Percentiles rank a stretch among this genome's conserved stretches.
Conservation (phyloP, 169 alveolate species). For the Amoebophrya sp. region DNA sequence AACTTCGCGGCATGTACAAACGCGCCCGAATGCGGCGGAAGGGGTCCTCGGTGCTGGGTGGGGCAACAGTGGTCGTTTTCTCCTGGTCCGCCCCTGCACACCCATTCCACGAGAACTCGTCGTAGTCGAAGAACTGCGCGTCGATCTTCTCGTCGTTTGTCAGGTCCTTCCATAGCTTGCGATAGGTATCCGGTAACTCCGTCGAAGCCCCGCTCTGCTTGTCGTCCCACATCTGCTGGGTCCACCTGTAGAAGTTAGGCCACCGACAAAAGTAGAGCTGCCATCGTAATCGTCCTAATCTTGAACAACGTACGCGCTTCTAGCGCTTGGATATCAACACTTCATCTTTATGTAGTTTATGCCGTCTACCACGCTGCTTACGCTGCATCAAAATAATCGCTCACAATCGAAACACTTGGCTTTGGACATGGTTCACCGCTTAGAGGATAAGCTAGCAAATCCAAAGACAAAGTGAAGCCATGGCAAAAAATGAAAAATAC, state of each 20-base stretch:
- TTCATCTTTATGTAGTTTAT: too few relatives aligned
- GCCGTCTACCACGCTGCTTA: too few relatives aligned
- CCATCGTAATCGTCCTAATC: too few relatives aligned
- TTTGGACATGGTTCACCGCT: too few relatives aligned
- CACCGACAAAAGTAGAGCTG: too few relatives aligned
- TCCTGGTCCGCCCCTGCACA: neutral
- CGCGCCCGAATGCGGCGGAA: neutral
- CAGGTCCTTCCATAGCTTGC: neutral
- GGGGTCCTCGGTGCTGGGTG: neutral
- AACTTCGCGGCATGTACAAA: neutral
- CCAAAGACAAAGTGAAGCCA: too few relatives aligned
- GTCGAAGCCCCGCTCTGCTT: neutral
- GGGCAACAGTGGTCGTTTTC: neutral
- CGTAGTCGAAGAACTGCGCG: neutral
- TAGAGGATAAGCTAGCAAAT: too few relatives aligned
- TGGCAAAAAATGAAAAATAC: too few relatives aligned
- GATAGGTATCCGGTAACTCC: neutral
- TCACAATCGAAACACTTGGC: too few relatives aligned
- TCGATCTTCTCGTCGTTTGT: neutral
- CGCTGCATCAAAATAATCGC: too few relatives aligned
- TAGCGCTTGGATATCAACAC: too few relatives aligned
- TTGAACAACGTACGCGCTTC: too few relatives aligned
- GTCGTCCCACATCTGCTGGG: conserved; percentile 17
- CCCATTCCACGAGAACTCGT: conserved; percentile 17
- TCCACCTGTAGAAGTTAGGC: conserved; percentile 6